These are phyloP conservation scores for Pachyrhizus erosus DNA, from an alignment of 306 rosid genomes.

Conservation along the genomic window DNA sequence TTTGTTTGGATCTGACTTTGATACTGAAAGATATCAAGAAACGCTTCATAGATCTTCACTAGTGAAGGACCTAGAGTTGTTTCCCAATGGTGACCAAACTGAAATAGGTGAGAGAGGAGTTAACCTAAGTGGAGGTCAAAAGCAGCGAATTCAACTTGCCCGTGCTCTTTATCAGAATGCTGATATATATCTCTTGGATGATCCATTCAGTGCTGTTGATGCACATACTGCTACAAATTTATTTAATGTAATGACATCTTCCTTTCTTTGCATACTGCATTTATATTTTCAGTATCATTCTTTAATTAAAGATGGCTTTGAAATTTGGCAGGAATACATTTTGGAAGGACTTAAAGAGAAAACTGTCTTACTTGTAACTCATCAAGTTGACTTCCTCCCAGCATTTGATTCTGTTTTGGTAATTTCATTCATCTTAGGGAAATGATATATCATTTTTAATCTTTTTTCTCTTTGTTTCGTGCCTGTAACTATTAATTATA, in stretches of 20 bases:
- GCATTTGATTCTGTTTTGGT: slow-evolving; percentile 61
- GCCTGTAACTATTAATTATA: background rate
- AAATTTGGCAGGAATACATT: slow-evolving; percentile 54
- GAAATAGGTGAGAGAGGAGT: slow-evolving; percentile 69
- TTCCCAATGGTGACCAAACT: slow-evolving; percentile 56
- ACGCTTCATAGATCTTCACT: slow-evolving; percentile 53
- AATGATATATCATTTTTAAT: background rate
- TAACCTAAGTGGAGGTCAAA: slow-evolving; percentile 85
- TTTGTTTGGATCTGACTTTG: slow-evolving; percentile 54
- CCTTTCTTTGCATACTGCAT: background rate
- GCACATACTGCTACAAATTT: slow-evolving; percentile 60
- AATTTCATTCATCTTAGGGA: slow-evolving; percentile 9
- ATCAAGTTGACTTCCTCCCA: slow-evolving; percentile 71
- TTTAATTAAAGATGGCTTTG: background rate
- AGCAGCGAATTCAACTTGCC: slow-evolving; percentile 90
- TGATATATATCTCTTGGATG: too few relatives aligned
- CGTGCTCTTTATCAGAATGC: too few relatives aligned
- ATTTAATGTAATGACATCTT: slow-evolving; percentile 54
- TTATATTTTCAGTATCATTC: background rate
- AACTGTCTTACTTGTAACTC: slow-evolving; percentile 66
- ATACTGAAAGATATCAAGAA: slow-evolving; percentile 51
- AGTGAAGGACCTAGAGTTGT: slow-evolving; percentile 60
- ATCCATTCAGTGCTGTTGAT: slow-evolving; percentile 79
- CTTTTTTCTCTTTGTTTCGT: background rate
- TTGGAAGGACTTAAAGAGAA: slow-evolving; percentile 62